A percentile compares a stretch with the other conserved stretches of the same genome.
phyloP scores from a whole-genome alignment of 2,329 filamentous ascomycete genomes.

The Colletotrichum magnum region DNA sequence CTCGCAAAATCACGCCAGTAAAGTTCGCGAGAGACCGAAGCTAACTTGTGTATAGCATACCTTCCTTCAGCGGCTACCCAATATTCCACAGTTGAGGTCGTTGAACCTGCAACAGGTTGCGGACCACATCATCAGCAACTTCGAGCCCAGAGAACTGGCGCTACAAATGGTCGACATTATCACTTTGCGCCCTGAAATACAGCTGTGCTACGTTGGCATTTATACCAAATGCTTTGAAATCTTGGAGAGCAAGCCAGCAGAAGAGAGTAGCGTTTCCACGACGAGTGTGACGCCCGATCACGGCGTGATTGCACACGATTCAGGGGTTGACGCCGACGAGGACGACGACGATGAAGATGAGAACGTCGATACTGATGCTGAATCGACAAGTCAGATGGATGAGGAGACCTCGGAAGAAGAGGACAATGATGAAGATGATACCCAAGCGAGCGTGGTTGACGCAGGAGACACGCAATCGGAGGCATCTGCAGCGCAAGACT shows the following conservation, averaged over 20 bases:
- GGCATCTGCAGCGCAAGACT: constrained; percentile 48
- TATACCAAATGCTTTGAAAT: constrained; percentile 87
- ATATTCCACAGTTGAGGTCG: constrained; percentile 78
- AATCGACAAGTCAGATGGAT: constrained; percentile 46
- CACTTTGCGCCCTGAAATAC: constrained; percentile 80
- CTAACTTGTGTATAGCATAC: constrained; percentile 70
- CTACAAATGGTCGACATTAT: constrained; percentile 85
- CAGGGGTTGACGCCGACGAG: constrained; percentile 48
- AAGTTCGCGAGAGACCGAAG: constrained; percentile 31
- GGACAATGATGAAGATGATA: constrained; percentile 49
- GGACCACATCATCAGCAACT: constrained; percentile 68
- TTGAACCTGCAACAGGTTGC: constrained; percentile 79
- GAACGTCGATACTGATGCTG: constrained; percentile 53
- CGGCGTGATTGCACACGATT: constrained; percentile 38
- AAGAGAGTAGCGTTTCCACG: constrained; percentile 50
- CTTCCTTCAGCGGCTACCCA: constrained; percentile 82
- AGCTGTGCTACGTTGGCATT: constrained; percentile 83
- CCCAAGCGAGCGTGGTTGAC: constrained; percentile 50
- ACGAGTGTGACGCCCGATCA: constrained; percentile 40
- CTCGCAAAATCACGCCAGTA: no score
- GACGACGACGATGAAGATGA: constrained; percentile 50
- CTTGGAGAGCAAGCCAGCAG: constrained; percentile 71
- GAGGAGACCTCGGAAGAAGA: constrained; percentile 50
- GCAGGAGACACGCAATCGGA: constrained; percentile 47
- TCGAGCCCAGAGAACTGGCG: constrained; percentile 78